Conservation (phyloP, 2,329 filamentous ascomycete genomes). For the Aspergillus transmontanensis region DNA sequence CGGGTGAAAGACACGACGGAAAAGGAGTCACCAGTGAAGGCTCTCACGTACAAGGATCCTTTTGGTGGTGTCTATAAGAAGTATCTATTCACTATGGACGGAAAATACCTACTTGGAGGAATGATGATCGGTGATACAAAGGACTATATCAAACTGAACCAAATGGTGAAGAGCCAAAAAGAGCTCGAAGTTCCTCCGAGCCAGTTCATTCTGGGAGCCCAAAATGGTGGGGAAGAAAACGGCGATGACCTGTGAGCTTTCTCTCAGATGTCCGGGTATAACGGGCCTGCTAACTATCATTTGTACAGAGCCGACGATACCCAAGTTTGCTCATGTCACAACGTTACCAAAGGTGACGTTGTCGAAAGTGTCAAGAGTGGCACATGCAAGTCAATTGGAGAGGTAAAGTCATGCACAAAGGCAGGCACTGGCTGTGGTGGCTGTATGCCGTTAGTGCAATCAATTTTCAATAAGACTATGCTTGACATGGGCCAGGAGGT, state of each 20-base stretch:
- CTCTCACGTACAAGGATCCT: slow-evolving; percentile 84
- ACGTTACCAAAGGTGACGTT: slow-evolving; percentile 83
- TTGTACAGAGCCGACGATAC: slow-evolving; percentile 69
- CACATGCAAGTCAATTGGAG: slow-evolving; percentile 76
- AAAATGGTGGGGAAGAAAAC: slow-evolving; percentile 72
- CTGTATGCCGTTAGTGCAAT: slow-evolving; percentile 84
- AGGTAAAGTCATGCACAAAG: slow-evolving; percentile 88
- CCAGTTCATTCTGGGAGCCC: slow-evolving; percentile 79
- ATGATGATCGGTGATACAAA: slow-evolving; percentile 97
- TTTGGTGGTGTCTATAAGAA: slow-evolving; percentile 92
- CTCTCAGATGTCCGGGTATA: neutral
- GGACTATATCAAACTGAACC: slow-evolving; percentile 86
- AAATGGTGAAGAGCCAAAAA: slow-evolving; percentile 83
- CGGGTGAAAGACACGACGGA: slow-evolving; percentile 44
- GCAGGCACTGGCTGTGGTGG: slow-evolving; percentile 89
- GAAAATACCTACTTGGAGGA: slow-evolving; percentile 86
- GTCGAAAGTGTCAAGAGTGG: slow-evolving; percentile 73
- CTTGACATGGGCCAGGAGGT: slow-evolving; percentile 81
- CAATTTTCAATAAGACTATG: slow-evolving; percentile 90
- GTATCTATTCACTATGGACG: slow-evolving; percentile 85
- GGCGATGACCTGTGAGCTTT: slow-evolving; percentile 67
- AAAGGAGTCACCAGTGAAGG: slow-evolving; percentile 68
- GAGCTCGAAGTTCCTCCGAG: slow-evolving; percentile 74
- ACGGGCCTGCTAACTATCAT: neutral
- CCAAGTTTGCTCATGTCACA: slow-evolving; percentile 91